A percentile compares a stretch with the other conserved stretches of the same genome.
Conservation (phyloP, 176 grass and related monocot species). For the Pharus latifolius region DNA sequence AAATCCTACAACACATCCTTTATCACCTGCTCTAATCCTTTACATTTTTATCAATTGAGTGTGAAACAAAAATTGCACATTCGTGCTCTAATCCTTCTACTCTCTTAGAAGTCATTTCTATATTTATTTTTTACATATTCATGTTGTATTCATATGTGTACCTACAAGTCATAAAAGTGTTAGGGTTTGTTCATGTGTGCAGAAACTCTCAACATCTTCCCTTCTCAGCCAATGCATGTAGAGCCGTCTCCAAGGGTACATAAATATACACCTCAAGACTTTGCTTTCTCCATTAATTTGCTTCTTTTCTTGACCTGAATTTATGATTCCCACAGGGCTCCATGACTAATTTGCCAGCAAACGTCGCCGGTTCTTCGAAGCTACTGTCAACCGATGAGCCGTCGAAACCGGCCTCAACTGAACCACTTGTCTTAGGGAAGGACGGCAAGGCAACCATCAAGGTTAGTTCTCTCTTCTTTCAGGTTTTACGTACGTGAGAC, state of each 20-base stretch:
- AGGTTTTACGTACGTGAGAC: neutral
- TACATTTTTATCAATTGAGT: too few relatives aligned
- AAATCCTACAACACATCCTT: too few relatives aligned
- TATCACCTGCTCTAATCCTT: too few relatives aligned
- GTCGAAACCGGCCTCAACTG: neutral
- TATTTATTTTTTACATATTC: too few relatives aligned
- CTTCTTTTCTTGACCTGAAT: too few relatives aligned
- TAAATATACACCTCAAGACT: neutral
- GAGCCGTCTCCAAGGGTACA: slow-evolving; percentile 22
- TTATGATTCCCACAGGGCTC: neutral
- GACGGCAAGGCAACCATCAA: slow-evolving; percentile 16
- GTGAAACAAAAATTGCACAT: too few relatives aligned
- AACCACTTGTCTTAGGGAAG: neutral
- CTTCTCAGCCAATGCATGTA: slow-evolving; percentile 62
- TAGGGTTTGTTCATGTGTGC: neutral
- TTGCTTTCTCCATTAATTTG: too few relatives aligned
- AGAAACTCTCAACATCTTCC: slow-evolving; percentile 80
- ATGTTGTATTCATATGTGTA: neutral
- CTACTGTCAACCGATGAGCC: neutral
- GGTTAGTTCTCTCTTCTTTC: neutral
- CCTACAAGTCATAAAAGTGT: neutral
- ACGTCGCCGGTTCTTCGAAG: neutral
- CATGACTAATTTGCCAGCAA: neutral
- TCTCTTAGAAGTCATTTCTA: too few relatives aligned
- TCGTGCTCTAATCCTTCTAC: too few relatives aligned